Base-by-base conservation (phyloP, 805 yeast species). In the Komagataella ulmi region DNA sequence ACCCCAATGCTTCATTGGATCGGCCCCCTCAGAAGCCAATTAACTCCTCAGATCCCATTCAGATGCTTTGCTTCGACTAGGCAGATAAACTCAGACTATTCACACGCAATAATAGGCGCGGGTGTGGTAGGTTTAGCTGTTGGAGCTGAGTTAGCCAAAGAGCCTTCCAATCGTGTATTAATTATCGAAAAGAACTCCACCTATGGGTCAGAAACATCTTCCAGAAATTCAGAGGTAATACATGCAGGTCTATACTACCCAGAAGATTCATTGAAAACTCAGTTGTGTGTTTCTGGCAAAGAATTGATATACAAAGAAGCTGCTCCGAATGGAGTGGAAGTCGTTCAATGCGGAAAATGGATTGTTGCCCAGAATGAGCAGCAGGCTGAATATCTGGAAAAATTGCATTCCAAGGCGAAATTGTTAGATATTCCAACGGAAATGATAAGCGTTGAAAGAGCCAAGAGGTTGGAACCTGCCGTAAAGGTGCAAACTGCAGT, bases 221-320 rank as follows among this genome's bases (percentile, higher is more conserved):
- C 91, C n/a, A 71, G 97, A 50, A 89, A 89, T 69, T 85, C 95
- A 1, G 97, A 90, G 61, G 97, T 90, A 23, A 83, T 89, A 21
- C 97, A 89, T 66, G 96, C 96, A 0, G 97, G 96, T 0, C 59
- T 89, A 6, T 90, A 90, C 62, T 85, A 86, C 59, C 95, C 96
- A 0, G 66, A 70, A 7, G 76, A 77, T 53, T 74, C 85, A 2
- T 69, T 90, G 51, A 84, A 87, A 60, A 79, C 87, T 0, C 65
- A 71, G 56, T 65, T 89, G 24, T 90, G 97, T 59, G 70, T 89
- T 40, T 73, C 75, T 44, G 97, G 97, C 0, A 88, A 85, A 58
- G 65, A 79, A 12, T 65, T 81, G 64, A 71, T 89, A 10, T 89
- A 88, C 62, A 67, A 69, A 14, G 74, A 68, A 30, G 69, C 68